phyloP scores from a whole-genome alignment of 169 alveolate species.

The Babesia sp. region DNA sequence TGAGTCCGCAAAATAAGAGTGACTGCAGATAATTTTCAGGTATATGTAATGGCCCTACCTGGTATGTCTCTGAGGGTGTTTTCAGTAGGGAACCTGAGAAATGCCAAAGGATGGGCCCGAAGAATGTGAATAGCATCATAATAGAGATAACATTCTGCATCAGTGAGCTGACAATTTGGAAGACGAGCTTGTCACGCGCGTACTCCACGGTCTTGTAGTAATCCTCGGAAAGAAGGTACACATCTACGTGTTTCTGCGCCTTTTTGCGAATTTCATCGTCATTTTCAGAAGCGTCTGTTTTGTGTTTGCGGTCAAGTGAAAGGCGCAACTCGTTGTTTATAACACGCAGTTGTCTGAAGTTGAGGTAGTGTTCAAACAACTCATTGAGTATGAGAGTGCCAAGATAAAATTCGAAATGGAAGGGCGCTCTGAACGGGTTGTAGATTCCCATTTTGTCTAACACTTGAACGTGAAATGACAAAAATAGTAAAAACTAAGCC shows the following conservation, averaged over 20 bases:
- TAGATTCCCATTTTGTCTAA: conserved; percentile 48
- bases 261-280: conserved; percentile 23
- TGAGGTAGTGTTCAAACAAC: conserved; percentile 62
- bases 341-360: conserved; percentile 55
- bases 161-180: conserved; percentile 45
- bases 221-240: conserved; percentile 41
- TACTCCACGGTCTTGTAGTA: conserved; percentile 59
- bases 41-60: background rate
- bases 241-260: conserved; percentile 36
- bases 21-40: conserved; percentile 32
- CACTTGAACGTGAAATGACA: background rate
- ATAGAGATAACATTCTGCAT: conserved; percentile 22
- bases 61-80: conserved; percentile 20
- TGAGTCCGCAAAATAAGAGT: conserved; percentile 52
- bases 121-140: conserved; percentile 14
- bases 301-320: conserved; percentile 13
- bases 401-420: conserved; percentile 56
- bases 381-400: conserved; percentile 34
- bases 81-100: conserved; percentile 41
- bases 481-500: conserved; percentile 2
- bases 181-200: conserved; percentile 49
- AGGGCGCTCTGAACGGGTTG: conserved; percentile 27
- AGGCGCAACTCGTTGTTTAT: conserved; percentile 30
- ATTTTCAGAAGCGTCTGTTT: background rate
- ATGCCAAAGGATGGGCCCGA: conserved; percentile 57